These are phyloP conservation scores for Iris pallida DNA, from an alignment of 116 monocot genomes.

Conservation along the genomic window DNA sequence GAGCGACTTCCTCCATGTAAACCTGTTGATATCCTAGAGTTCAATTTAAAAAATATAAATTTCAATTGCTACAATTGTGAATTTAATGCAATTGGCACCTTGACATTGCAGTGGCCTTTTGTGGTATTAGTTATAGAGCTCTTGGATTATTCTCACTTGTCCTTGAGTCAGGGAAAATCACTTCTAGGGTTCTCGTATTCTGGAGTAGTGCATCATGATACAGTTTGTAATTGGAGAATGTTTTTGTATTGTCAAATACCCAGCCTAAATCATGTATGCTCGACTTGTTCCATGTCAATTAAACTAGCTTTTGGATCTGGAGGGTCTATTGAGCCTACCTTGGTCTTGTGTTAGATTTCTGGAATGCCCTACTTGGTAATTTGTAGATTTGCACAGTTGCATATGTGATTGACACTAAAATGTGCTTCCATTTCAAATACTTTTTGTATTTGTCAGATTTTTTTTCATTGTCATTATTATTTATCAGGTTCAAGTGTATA, in stretches of 20 bases:
- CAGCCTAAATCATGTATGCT: neutral
- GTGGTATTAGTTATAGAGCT: neutral
- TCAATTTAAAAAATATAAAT: neutral
- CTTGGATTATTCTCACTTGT: no score
- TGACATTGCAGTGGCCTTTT: neutral
- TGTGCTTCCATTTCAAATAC: neutral
- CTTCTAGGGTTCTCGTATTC: neutral
- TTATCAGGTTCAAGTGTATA: slow-evolving; percentile 79
- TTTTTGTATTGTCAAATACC: neutral
- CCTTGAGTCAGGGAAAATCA: neutral
- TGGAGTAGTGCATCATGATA: neutral
- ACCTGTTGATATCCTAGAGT: neutral
- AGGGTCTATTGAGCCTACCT: neutral
- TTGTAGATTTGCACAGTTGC: neutral
- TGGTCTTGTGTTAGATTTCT: neutral
- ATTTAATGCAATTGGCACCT: neutral
- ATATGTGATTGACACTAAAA: neutral
- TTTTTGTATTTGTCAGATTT: neutral
- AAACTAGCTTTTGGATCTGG: neutral
- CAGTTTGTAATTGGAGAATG: neutral
- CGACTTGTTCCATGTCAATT: neutral
- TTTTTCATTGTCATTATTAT: neutral
- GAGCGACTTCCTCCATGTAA: neutral
- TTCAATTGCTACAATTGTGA: neutral
- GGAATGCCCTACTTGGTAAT: neutral